A percentile compares a stretch with the other conserved stretches of the same genome.
Evolutionary conservation across 371 early-diverging fungal species (phyloP).

Genomic region (Enteropsectra breve): DNA sequence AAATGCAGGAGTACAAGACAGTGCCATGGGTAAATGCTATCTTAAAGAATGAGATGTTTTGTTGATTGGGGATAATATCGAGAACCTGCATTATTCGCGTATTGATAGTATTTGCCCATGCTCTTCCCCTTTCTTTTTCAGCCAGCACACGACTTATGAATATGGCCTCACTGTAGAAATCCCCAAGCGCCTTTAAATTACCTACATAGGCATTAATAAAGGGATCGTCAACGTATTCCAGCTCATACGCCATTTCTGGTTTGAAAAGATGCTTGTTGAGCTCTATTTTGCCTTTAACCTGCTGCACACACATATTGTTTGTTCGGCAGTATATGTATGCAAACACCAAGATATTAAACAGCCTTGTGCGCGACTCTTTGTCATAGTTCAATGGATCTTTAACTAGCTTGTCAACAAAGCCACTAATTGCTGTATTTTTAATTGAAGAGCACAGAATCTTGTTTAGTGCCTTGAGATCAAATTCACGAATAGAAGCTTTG

Average conservation of each 20-base stretch:
- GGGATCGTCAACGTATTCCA: background rate
- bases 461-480: too few species aligned
- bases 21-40: conserved; percentile 1
- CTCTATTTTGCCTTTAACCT: background rate
- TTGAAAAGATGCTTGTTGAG: background rate
- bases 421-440: too few species aligned
- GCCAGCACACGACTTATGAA: background rate
- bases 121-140: background rate
- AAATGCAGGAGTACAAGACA: background rate
- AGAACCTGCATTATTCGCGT: background rate
- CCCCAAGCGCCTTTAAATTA: background rate
- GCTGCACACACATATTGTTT: background rate
- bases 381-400: conserved; percentile 1
- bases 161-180: background rate
- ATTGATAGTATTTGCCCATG: background rate
- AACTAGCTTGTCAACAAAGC: too few species aligned
- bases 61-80: background rate
- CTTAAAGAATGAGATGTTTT: background rate
- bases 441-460: too few species aligned
- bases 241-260: background rate
- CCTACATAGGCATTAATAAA: background rate
- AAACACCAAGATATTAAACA: background rate
- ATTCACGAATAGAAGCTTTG: too few species aligned
- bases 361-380: background rate
- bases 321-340: background rate